Evolutionary conservation across 2,329 filamentous ascomycete species (phyloP), one percentile per base, ranked within the genome.

Genomic region (Fusarium nisikadoi): DNA sequence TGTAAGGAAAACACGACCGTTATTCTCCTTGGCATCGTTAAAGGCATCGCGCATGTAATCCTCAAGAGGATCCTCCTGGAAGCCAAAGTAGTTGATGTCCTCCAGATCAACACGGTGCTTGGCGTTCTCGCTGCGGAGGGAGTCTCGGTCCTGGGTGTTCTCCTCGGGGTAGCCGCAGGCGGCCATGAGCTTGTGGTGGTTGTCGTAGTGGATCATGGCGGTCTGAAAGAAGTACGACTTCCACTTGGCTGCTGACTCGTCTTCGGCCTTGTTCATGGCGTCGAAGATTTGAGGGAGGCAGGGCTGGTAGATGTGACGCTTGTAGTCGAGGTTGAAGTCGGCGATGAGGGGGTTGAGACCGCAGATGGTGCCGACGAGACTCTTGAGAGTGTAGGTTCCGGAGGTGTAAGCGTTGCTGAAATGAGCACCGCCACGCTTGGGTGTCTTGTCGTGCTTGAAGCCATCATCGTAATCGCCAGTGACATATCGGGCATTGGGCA

Each of bases 361-460:
- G 45, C 84, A 85, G 19, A 84, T 68, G 3, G 81, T 83, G 4
- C 81, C 83, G 2, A 79, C 76, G 3, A 85, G 52, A 60, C 82
- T 84, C 72, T 85, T 85, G 35, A 84, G 76, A 0, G 84, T 85
- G 36, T 84, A 84, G 0, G 84, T 84, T 4, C 79, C 78, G 1
- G 83, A 77, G 3, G 84, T 85, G 46, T 81, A 80, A 4, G 81
- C 83, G 23, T 81, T 82, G 17, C 81, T 83, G 56, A 78, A 80
- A 35, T 78, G 83, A 55, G 85, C 76, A 13, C 84, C 84, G 31
- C 84, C 84, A 5, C 79, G 76, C 36, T 71, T 72, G 8, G 66
- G 72, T 38, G 62, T 68, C 12, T 69, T 53, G 14, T 49, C 31
- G 43, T 78, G 77, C 12, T 77, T 65, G 11, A 81, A 81, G 3